Evolutionary conservation across 345 rosid species (phyloP), one percentile per base, ranked within the genome.

Genomic region (Kernera saxatilis): DNA sequence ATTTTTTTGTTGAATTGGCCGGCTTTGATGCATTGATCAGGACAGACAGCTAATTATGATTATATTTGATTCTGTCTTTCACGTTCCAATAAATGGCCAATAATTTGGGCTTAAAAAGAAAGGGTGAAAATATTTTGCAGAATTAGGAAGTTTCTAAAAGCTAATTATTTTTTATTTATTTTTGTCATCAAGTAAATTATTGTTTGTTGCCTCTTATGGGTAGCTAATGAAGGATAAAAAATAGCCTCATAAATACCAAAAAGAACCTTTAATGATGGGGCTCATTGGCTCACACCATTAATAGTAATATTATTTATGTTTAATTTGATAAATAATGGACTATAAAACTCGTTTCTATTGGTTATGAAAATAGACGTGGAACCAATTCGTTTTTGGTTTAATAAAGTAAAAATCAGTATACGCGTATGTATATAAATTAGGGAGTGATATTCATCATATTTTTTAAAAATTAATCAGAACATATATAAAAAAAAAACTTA

Each of bases 41-140:
- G 71, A 64, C 77, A 55, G 71, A 64, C 77, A 73, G 51, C 71
- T 72, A 54, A 46, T 55, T 32, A 37, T 35, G 57, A 55, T 56
- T 37, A 57, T 37, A 19, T 22, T 40, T 74, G 68, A 74, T 66
- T 67, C 19, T 74, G 62, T 37, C 39, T 49, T 43, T 29, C 72
- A 73, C 52, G 71, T 45, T 45, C 19, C 52, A 32, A 56, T 66
- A 37, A 73, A 30, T 49, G 52, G 67, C 36, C 60, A 37, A 65
- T 48, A 36, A 48, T 65, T 26, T 64, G 8, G 37, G 3, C 14
- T 53, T 18, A 22, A 30, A 46, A 30, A 13, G 3, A 15, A 37
- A 59, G 44, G 29, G 13, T 64, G 49, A 36, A 55, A 48, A 65
- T 36, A 27, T 56, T 40, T 64, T 33, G 25, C 49, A 53, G 19